Conservation (phyloP, 129 eudicot species). For the Artemisia argyi region DNA sequence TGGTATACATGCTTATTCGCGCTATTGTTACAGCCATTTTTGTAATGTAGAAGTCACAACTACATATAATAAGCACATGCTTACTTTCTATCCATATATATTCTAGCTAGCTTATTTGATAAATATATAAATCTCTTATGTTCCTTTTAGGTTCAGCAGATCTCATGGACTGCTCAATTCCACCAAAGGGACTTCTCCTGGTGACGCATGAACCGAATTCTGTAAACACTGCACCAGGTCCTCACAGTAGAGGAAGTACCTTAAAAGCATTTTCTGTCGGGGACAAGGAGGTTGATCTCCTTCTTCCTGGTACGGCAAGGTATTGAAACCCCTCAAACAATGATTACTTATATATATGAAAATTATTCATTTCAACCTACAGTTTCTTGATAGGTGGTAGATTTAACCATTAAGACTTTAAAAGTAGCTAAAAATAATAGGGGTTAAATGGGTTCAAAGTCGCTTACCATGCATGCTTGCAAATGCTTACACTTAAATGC, state of each 20-base stretch:
- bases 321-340: constrained; percentile 18
- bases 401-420: background rate
- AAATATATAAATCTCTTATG: constrained; percentile 10
- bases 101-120: no score
- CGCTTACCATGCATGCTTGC: no score
- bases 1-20: no score
- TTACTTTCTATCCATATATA: no score
- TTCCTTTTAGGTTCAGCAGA: constrained; percentile 35
- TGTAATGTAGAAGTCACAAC: no score
- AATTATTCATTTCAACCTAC: background rate
- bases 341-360: no score
- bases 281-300: constrained; percentile 74
- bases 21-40: no score
- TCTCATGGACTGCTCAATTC: constrained; percentile 48
- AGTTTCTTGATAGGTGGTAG: background rate
- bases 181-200: constrained; percentile 62
- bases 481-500: no score
- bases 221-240: constrained; percentile 62
- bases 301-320: constrained; percentile 90
- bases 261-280: constrained; percentile 71
- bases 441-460: no score
- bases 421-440: background rate
- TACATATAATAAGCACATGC: no score
- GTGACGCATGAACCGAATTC: constrained; percentile 84
- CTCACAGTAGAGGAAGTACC: constrained; percentile 73